phyloP scores from a whole-genome alignment of 208 protist species.

The Phytomonas francai region DNA sequence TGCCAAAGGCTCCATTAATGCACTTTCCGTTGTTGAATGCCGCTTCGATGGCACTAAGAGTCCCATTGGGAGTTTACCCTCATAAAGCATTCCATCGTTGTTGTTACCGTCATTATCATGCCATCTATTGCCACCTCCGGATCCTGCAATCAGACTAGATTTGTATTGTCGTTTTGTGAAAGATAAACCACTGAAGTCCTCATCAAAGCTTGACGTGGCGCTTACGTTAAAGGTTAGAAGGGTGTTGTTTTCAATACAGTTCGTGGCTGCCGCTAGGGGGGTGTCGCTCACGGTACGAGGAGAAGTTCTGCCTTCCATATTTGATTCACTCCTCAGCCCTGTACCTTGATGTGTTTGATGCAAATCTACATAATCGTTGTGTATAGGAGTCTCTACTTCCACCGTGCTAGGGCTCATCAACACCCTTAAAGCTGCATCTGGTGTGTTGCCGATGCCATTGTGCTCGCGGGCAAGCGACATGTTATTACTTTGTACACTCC shows the following conservation, averaged over 20 bases:
- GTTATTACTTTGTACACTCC: not conserved
- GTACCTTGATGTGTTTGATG: not conserved
- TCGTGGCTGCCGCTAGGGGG: not conserved
- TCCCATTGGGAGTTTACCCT: not conserved
- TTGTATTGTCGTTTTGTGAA: not conserved
- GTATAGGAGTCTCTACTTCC: not conserved
- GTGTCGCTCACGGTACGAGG: not conserved
- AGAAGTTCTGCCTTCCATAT: not conserved
- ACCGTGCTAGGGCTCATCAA: not conserved
- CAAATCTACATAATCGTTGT: not conserved
- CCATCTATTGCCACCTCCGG: not conserved
- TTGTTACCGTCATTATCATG: not conserved
- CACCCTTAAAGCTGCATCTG: not conserved
- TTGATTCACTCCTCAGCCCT: not conserved
- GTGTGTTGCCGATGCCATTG: not conserved
- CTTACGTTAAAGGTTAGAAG: not conserved
- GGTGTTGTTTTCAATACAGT: not conserved
- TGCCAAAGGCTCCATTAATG: not conserved
- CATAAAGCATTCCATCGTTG: not conserved
- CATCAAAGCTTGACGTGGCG: not conserved
- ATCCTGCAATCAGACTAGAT: not conserved
- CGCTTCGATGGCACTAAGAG: not conserved
- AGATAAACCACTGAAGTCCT: not conserved
- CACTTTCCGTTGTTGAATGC: not conserved
- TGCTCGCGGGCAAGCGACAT: not conserved